phyloP scores from a whole-genome alignment of 805 yeast species.

The Myxozyma sirexii region DNA sequence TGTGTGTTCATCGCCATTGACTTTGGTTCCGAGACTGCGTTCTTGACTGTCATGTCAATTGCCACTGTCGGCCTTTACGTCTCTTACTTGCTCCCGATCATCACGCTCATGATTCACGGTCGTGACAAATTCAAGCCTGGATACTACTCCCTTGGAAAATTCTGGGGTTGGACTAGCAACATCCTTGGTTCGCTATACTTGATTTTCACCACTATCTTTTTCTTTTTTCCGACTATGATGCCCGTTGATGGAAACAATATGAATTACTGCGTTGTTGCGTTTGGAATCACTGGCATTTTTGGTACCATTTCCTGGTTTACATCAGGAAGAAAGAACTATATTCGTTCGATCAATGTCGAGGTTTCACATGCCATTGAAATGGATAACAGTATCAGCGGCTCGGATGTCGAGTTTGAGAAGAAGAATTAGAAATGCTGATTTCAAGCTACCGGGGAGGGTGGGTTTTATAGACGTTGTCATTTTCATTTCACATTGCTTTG shows the following conservation, averaged over 20 bases:
- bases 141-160: slow-evolving; percentile 28
- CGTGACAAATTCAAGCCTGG: slow-evolving; percentile 28
- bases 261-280: slow-evolving; percentile 42
- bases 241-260: slow-evolving; percentile 38
- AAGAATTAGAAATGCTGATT: slow-evolving; percentile 1
- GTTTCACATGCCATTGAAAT: slow-evolving; percentile 10
- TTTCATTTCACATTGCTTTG: background rate
- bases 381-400: background rate
- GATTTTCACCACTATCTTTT: slow-evolving; percentile 35
- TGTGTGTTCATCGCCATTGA: slow-evolving; percentile 35
- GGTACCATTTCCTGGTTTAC: slow-evolving; percentile 28
- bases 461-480: background rate
- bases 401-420: slow-evolving; percentile 8
- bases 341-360: slow-evolving; percentile 21
- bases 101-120: slow-evolving; percentile 28
- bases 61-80: slow-evolving; percentile 36
- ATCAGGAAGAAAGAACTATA: slow-evolving; percentile 27
- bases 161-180: slow-evolving; percentile 31
- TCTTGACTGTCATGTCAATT: slow-evolving; percentile 34
- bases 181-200: slow-evolving; percentile 32
- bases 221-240: slow-evolving; percentile 40
- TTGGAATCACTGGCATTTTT: slow-evolving; percentile 31
- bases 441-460: no score
- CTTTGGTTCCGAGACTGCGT: slow-evolving; percentile 34
- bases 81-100: slow-evolving; percentile 33